Conservation (phyloP, 2,329 filamentous ascomycete species). For the Microascus cirrosus region DNA sequence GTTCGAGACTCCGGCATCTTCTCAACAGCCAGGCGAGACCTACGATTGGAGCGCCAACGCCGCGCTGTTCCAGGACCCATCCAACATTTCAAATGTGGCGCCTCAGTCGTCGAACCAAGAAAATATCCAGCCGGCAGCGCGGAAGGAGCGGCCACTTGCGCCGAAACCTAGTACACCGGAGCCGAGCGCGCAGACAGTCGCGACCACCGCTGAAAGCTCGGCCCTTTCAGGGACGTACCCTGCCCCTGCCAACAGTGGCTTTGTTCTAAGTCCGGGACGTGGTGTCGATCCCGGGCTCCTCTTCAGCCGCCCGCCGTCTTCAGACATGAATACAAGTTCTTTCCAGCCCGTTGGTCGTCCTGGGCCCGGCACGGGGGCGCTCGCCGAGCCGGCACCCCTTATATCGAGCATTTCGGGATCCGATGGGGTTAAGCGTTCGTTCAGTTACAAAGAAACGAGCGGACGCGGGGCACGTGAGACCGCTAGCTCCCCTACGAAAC, state of each 20-base stretch:
- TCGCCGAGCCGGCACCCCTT: conserved; percentile 5
- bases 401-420: neutral
- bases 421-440: conserved; percentile 30
- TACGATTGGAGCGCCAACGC: conserved; percentile 46
- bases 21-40: neutral
- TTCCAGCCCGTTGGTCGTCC: conserved; percentile 8
- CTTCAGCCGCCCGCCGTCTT: conserved; percentile 39
- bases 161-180: conserved; percentile 33
- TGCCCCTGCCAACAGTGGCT: conserved; percentile 33
- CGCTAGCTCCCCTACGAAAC: conserved; percentile 40
- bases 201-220: neutral
- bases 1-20: conserved; percentile 16
- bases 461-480: conserved; percentile 26
- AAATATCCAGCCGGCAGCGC: conserved; percentile 19
- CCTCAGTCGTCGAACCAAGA: conserved; percentile 20
- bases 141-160: conserved; percentile 34
- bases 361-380: neutral
- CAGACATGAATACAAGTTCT: conserved; percentile 27
- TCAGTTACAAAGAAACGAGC: conserved; percentile 30
- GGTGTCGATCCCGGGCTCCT: conserved; percentile 51
- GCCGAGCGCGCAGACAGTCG: neutral
- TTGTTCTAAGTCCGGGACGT: conserved; percentile 32
- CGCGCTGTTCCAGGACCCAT: conserved; percentile 40
- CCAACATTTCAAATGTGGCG: neutral
- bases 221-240: conserved; percentile 22